Evolutionary conservation across 2,329 filamentous ascomycete genomes (phyloP), one percentile per base, ranked within the genome.

Genomic region (Colletotrichum sp.): DNA sequence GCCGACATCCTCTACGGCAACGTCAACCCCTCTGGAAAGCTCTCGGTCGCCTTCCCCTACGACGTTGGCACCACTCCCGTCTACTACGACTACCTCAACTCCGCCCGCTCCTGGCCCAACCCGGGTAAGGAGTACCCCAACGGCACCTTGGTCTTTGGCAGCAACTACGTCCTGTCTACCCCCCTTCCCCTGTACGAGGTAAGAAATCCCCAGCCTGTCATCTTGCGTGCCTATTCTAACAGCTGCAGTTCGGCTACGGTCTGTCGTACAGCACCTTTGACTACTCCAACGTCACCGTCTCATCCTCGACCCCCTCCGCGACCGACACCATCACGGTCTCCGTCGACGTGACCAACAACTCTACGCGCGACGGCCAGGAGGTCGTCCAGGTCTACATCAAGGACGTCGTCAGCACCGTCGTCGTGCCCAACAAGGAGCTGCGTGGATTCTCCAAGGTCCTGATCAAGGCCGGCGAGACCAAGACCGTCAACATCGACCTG

Each of bases 71-170:
- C 91, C 2, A 86, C 92, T 0, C 94, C 94, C 0, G 88, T 93
- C 68, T 95, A 93, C 86, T 95, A 95, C 81, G 93, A 95, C 81
- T 93, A 94, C 82, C 86, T 93, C 62, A 95, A 95, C 84, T 93
- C 92, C 1, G 93, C 90, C 0, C 89, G 93, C 6, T 82, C 84
- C 18, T 86, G 82, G 26, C 87, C 88, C 8, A 89, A 92, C 55
- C 87, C 90, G 0, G 93, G 93, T 1, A 83, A 84, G 1, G 84
- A 88, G 1, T 85, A 89, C 70, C 82, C 86, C 3, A 92, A 94
- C 75, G 92, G 92, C 3, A 92, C 90, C 0, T 82, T 94, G 64
- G 84, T 88, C 5, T 94, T 94, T 78, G 92, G 92, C 2, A 90
- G 89, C 80, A 90, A 90, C 79, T 95, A 94, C 80, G 92, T 93